These are phyloP conservation scores for Candida takata DNA, from an alignment of 805 yeast genomes.

Conservation along the genomic window DNA sequence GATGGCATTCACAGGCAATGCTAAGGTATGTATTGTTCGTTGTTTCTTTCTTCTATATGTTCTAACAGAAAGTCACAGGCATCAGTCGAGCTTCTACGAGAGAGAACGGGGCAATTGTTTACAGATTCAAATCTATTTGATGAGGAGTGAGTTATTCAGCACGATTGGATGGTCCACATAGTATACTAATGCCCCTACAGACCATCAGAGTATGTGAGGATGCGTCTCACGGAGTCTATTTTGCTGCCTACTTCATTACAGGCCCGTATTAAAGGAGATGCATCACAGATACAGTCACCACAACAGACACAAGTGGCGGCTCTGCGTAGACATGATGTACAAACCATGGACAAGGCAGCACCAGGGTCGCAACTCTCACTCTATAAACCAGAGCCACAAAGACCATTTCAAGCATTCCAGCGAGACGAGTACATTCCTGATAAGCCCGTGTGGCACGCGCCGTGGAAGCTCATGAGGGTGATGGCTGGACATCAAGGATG, in stretches of 20 bases:
- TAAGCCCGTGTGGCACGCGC: conserved; percentile 41
- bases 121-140: conserved; percentile 2
- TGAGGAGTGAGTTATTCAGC: not conserved
- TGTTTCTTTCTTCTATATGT: no score
- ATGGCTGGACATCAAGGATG: conserved; percentile 90
- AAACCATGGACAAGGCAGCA: no score
- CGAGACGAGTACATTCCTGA: conserved; percentile 13
- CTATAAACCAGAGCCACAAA: conserved; percentile 4
- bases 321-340: no score
- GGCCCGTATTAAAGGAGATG: no score
- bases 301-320: not conserved
- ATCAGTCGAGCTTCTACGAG: conserved; percentile 10
- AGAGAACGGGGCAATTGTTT: conserved; percentile 11
- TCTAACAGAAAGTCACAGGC: no score
- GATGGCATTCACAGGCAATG: conserved; percentile 11
- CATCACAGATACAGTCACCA: no score
- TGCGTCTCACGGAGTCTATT: not conserved
- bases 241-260: no score
- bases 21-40: conserved; percentile 12
- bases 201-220: not conserved
- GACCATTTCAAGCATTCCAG: conserved; percentile 12
- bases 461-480: conserved; percentile 69
- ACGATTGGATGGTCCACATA: no score
- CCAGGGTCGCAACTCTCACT: conserved; percentile 3
- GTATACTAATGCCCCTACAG: not conserved